phyloP scores from a whole-genome alignment of 78 protist genomes.

The Paulinella micropora region DNA sequence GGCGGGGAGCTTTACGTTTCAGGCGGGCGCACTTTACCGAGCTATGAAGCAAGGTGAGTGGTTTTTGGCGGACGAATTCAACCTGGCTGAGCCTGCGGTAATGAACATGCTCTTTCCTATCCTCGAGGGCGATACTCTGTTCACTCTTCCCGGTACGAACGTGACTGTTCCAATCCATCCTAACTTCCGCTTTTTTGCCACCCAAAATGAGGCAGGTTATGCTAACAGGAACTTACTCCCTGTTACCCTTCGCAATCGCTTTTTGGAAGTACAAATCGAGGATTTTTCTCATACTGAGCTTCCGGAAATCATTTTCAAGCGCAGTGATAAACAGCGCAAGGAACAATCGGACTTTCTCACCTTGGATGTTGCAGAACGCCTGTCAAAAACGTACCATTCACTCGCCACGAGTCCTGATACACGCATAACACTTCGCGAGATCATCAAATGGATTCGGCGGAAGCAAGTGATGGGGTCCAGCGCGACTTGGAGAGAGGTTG shows the following conservation, averaged over 20 bases:
- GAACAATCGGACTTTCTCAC: no score
- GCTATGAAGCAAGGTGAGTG: background rate
- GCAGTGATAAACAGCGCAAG: background rate
- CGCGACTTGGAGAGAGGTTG: background rate
- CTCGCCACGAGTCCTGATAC: background rate
- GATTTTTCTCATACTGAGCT: background rate
- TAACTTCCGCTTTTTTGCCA: conserved; percentile 4
- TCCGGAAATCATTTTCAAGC: background rate
- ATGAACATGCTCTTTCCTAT: background rate
- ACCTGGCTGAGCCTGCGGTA: conserved; percentile 1
- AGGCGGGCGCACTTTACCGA: background rate
- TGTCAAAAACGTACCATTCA: background rate
- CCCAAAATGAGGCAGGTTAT: background rate
- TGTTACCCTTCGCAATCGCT: background rate
- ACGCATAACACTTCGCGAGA: background rate
- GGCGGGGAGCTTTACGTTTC: background rate
- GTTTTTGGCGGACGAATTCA: conserved; percentile 10
- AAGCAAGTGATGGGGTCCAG: background rate
- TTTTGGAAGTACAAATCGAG: background rate
- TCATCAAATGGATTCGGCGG: background rate
- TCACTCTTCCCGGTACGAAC: background rate
- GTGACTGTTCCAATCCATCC: background rate
- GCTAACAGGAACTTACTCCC: background rate
- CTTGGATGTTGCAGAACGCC: background rate
- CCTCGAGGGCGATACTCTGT: background rate